Conservation (phyloP, 23 red algal genomes). For the Gracilaria domingensis region DNA sequence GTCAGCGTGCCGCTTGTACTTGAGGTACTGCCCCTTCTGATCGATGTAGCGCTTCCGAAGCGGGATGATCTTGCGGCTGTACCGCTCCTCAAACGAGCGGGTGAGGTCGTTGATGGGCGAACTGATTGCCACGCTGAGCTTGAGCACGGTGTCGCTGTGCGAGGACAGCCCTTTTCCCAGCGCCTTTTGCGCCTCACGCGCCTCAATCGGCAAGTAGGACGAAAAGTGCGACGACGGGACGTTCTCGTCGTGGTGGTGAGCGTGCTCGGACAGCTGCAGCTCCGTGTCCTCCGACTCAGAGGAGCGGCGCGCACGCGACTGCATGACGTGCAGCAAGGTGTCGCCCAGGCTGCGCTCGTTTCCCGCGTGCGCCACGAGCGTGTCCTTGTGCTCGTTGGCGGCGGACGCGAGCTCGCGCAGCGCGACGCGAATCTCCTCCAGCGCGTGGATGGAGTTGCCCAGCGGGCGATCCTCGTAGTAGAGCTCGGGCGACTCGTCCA, state of each 20-base stretch:
- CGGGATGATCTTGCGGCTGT: slow-evolving; percentile 74
- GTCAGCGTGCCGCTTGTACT: slow-evolving; percentile 69
- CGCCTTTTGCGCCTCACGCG: slow-evolving; percentile 56
- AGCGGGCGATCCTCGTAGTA: slow-evolving; percentile 76
- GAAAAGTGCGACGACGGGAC: slow-evolving; percentile 40
- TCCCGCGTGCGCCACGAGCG: slow-evolving; percentile 60
- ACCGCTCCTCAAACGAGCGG: slow-evolving; percentile 69
- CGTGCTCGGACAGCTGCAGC: slow-evolving; percentile 4
- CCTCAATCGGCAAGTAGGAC: slow-evolving; percentile 56
- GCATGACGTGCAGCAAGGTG: slow-evolving; percentile 53
- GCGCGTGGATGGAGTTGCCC: slow-evolving; percentile 67
- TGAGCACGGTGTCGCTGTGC: slow-evolving; percentile 42
- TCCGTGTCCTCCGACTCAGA: slow-evolving; percentile 9
- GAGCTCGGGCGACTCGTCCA: slow-evolving; percentile 70
- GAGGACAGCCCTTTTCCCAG: slow-evolving; percentile 53
- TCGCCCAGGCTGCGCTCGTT: slow-evolving; percentile 56
- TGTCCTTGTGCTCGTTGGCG: slow-evolving; percentile 73
- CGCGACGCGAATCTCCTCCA: slow-evolving; percentile 67
- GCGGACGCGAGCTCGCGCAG: slow-evolving; percentile 59
- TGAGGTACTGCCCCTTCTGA: slow-evolving; percentile 83
- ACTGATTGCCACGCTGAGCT: slow-evolving; percentile 53
- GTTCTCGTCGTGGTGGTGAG: slow-evolving; percentile 21
- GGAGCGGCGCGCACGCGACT: background rate
- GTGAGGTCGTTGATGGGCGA: slow-evolving; percentile 68
- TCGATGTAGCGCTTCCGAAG: slow-evolving; percentile 71